Conservation (phyloP, 768 basidiomycete species). For the Tylopilus felleus region DNA sequence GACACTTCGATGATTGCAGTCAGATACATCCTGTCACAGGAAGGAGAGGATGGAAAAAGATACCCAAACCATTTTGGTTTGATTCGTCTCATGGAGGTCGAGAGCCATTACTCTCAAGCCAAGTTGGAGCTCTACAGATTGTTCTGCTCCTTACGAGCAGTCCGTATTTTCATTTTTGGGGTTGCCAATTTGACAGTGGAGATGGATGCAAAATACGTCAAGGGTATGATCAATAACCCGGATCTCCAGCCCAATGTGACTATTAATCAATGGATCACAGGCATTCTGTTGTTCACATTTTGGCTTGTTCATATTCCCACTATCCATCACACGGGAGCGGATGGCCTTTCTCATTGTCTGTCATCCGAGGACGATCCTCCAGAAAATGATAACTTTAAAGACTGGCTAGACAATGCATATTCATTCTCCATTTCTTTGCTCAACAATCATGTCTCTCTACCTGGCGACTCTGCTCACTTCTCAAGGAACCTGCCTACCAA, state of each 20-base stretch:
- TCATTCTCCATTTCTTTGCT: background rate
- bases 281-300: too few relatives aligned
- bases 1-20: background rate
- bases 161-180: background rate
- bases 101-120: background rate
- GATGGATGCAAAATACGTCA: too few relatives aligned
- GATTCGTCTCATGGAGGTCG: background rate
- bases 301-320: background rate
- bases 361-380: background rate
- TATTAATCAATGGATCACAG: background rate
- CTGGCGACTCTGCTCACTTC: too few relatives aligned
- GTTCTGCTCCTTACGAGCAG: background rate
- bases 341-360: background rate
- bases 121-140: background rate
- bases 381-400: background rate
- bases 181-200: too few relatives aligned
- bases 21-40: background rate
- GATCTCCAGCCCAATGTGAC: background rate
- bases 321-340: background rate
- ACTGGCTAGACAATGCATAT: too few relatives aligned
- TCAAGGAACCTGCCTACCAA: too few relatives aligned
- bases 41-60: background rate
- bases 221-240: background rate
- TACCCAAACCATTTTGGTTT: background rate
- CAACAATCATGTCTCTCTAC: background rate